These are phyloP conservation scores for Magnusiomyces sp. DNA, from an alignment of 1,139 yeast species.

Conservation along the genomic window DNA sequence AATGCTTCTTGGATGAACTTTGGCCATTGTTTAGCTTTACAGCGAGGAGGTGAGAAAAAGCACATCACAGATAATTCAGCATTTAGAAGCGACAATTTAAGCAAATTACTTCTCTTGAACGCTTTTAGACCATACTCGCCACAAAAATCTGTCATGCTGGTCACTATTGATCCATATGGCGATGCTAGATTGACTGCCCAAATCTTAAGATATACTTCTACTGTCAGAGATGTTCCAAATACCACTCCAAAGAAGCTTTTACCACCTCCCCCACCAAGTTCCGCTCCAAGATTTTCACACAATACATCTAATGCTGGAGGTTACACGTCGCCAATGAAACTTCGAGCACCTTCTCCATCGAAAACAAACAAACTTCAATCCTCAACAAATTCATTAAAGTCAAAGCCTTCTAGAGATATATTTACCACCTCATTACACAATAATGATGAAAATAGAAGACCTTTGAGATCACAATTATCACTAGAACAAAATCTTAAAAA, in stretches of 20 bases:
- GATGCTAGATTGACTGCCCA: conserved; percentile 50
- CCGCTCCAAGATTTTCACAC: not conserved
- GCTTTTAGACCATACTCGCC: conserved; percentile 32
- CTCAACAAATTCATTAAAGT: too few relatives aligned
- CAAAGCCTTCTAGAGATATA: too few relatives aligned
- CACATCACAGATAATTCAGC: conserved; percentile 22
- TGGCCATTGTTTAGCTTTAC: conserved; percentile 40
- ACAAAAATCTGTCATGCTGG: conserved; percentile 31
- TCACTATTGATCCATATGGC: conserved; percentile 61
- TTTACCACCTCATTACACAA: too few relatives aligned
- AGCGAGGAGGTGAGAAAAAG: conserved; percentile 23
- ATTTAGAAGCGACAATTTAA: conserved; percentile 40
- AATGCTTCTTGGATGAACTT: conserved; percentile 40
- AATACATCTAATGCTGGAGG: too few relatives aligned
- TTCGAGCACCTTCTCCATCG: too few relatives aligned
- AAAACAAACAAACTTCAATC: too few relatives aligned
- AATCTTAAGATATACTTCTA: conserved; percentile 36
- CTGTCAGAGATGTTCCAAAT: conserved; percentile 27
- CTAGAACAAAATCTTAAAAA: too few relatives aligned
- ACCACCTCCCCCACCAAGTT: not conserved
- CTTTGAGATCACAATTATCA: too few relatives aligned
- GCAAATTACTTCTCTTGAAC: conserved; percentile 41
- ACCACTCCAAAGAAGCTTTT: not conserved
- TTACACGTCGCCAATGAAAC: too few relatives aligned
- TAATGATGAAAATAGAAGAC: too few relatives aligned